Percentiles rank a stretch among this genome's conserved stretches.
These are phyloP conservation scores for Schizophyllum amplum DNA, from an alignment of 1,284 basidiomycete genomes.

Conservation along the genomic window DNA sequence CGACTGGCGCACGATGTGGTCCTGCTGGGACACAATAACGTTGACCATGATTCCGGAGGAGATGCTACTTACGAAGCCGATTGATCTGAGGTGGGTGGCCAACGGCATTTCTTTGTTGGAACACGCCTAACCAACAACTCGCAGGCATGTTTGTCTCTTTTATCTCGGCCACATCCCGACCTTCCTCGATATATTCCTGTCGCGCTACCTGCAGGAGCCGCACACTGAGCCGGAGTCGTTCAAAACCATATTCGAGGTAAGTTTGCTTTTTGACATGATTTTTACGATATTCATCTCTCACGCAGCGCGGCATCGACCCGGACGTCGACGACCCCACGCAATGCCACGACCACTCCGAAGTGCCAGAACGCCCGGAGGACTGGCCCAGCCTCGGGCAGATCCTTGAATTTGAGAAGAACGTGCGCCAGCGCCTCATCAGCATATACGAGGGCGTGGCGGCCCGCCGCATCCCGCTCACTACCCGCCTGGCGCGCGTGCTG, in stretches of 20 bases:
- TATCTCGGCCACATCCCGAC: conserved; percentile 89
- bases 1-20: conserved; percentile 86
- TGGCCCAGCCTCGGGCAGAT: conserved; percentile 81
- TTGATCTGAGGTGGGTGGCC: conserved; percentile 50
- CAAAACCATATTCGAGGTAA: conserved; percentile 82
- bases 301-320: conserved; percentile 90
- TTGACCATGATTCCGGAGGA: conserved; percentile 80
- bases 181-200: conserved; percentile 89
- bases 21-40: conserved; percentile 85
- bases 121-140: neutral
- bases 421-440: conserved; percentile 60
- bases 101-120: neutral
- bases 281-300: conserved; percentile 10
- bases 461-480: conserved; percentile 50
- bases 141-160: conserved; percentile 24
- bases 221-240: conserved; percentile 80
- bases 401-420: conserved; percentile 70
- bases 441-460: conserved; percentile 69
- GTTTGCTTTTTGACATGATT: neutral
- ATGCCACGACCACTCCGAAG: conserved; percentile 85
- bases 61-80: conserved; percentile 89
- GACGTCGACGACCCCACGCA: conserved; percentile 82
- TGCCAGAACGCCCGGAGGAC: conserved; percentile 72
- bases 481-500: conserved; percentile 70
- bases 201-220: conserved; percentile 65